A percentile compares a stretch with the other conserved stretches of the same genome.
Conservation (phyloP, 495 filamentous ascomycete species). For the Mytilinidion resinicola region DNA sequence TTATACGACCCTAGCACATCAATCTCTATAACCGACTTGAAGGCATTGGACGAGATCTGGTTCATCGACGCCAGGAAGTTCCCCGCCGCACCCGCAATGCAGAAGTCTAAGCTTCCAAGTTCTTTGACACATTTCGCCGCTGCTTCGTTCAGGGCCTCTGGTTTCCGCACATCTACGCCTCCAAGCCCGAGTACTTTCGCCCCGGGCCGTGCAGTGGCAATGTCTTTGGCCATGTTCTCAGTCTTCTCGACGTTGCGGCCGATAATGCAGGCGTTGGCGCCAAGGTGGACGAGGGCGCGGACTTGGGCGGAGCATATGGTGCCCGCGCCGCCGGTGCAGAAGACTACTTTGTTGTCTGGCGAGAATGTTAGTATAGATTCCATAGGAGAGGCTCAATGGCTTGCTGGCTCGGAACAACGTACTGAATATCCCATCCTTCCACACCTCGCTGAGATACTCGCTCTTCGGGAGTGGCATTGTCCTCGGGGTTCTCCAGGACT, state of each 20-base stretch:
- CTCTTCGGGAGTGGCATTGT: constrained; percentile 62
- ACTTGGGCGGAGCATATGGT: constrained; percentile 93
- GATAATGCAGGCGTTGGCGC: constrained; percentile 88
- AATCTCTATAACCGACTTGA: constrained; percentile 94
- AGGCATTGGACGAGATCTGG: constrained; percentile 76
- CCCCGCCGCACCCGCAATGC: constrained; percentile 85
- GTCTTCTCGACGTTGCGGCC: constrained; percentile 90
- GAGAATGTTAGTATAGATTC: background rate
- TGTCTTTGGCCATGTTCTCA: constrained; percentile 67
- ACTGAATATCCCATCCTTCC: constrained; percentile 85
- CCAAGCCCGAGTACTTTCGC: constrained; percentile 82
- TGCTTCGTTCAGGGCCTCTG: constrained; percentile 61
- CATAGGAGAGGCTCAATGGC: background rate
- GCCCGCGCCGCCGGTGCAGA: constrained; percentile 92
- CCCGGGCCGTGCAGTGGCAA: constrained; percentile 68
- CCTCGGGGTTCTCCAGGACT: background rate
- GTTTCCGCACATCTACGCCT: constrained; percentile 72
- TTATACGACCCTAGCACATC: constrained; percentile 91
- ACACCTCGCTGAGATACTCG: constrained; percentile 71
- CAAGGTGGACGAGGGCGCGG: constrained; percentile 80
- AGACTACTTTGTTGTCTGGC: constrained; percentile 76
- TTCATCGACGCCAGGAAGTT: constrained; percentile 91
- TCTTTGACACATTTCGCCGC: constrained; percentile 73
- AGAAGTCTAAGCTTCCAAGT: constrained; percentile 77
- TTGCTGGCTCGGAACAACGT: constrained; percentile 14